These are phyloP conservation scores for Gymnopilus junonius DNA, from an alignment of 768 basidiomycete species.

Conservation along the genomic window DNA sequence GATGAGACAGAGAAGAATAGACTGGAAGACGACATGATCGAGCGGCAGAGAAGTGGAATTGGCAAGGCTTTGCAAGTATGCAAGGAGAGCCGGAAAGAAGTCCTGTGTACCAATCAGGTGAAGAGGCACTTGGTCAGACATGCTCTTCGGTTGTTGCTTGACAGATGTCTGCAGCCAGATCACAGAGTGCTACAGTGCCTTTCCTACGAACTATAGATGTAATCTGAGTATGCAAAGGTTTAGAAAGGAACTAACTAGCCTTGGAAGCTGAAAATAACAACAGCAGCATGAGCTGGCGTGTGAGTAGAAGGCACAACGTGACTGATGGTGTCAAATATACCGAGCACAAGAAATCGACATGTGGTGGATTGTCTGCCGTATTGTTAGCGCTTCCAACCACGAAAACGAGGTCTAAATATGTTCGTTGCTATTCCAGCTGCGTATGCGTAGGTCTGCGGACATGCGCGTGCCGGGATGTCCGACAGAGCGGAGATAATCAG, in stretches of 20 bases:
- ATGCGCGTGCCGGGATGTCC: conserved; percentile 6
- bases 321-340: conserved; percentile 22
- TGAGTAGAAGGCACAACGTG: conserved; percentile 13
- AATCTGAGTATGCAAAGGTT: background rate
- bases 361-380: conserved; percentile 9
- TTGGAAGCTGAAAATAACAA: background rate
- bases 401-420: conserved; percentile 2
- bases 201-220: background rate
- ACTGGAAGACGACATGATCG: conserved; percentile 67
- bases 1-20: conserved; percentile 66
- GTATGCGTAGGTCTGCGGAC: background rate
- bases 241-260: background rate
- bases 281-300: conserved; percentile 5
- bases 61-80: conserved; percentile 49
- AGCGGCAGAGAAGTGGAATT: conserved; percentile 50
- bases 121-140: conserved; percentile 24
- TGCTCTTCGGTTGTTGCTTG: conserved; percentile 6
- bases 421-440: conserved; percentile 7
- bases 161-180: background rate
- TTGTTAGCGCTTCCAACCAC: conserved; percentile 9
- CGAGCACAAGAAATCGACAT: conserved; percentile 1
- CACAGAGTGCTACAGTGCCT: background rate
- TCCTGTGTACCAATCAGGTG: conserved; percentile 45
- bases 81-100: conserved; percentile 56
- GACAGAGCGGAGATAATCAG: conserved; percentile 8